phyloP scores from a whole-genome alignment of 2,329 filamentous ascomycete genomes.

The Fusarium sp. region DNA sequence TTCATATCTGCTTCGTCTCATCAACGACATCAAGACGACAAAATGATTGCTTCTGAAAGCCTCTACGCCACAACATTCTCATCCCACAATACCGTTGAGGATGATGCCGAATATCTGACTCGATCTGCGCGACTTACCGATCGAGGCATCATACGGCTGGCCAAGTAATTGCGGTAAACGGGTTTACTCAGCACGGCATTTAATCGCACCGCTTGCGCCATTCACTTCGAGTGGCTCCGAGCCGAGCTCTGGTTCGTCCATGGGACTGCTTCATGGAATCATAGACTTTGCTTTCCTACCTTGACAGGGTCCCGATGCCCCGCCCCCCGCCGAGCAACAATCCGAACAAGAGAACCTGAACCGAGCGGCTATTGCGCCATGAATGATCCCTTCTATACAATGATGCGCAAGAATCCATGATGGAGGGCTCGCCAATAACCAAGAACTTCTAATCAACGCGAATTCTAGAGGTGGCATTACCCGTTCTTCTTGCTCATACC shows the following conservation, averaged over 20 bases:
- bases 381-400: conserved; percentile 5
- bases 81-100: background rate
- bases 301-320: conserved; percentile 26
- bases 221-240: conserved; percentile 32
- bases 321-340: conserved; percentile 28
- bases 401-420: conserved; percentile 5
- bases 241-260: conserved; percentile 33
- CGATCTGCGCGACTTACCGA: conserved; percentile 23
- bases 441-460: background rate
- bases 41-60: background rate
- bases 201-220: conserved; percentile 40
- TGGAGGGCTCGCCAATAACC: background rate
- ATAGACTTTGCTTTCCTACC: conserved; percentile 30
- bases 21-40: background rate
- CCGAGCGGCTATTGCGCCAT: conserved; percentile 19
- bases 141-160: conserved; percentile 17
- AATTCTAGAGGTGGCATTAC: background rate
- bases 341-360: conserved; percentile 11
- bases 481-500: background rate
- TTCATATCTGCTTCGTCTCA: background rate
- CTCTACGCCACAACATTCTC: background rate
- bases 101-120: background rate
- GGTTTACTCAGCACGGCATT: conserved; percentile 38
- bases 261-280: conserved; percentile 31
- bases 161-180: conserved; percentile 7